Evolutionary conservation across 768 basidiomycete species (phyloP).

Genomic region (Boletus bicolor): DNA sequence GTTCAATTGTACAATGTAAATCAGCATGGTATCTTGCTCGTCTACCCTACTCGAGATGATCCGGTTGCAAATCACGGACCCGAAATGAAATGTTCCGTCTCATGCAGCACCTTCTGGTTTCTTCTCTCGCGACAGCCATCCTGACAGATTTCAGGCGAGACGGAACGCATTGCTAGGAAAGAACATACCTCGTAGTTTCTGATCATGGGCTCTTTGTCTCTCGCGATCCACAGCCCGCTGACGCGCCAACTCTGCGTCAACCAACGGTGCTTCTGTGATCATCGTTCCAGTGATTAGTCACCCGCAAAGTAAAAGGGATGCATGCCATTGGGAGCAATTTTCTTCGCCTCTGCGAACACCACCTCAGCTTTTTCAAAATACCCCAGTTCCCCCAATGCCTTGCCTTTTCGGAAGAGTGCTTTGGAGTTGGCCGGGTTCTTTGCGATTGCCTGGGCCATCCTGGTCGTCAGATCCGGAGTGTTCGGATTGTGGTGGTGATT

Average conservation of each 20-base stretch:
- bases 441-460: slow-evolving; percentile 53
- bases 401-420: slow-evolving; percentile 77
- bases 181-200: slow-evolving; percentile 68
- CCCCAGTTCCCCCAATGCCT: slow-evolving; percentile 73
- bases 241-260: slow-evolving; percentile 62
- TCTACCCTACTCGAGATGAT: not conserved
- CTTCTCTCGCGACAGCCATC: slow-evolving; percentile 34
- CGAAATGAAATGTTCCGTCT: not conserved
- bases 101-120: slow-evolving; percentile 14
- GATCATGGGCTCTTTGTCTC: slow-evolving; percentile 58
- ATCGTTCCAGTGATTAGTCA: not conserved
- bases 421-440: slow-evolving; percentile 78
- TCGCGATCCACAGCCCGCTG: slow-evolving; percentile 63
- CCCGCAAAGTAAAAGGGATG: not conserved
- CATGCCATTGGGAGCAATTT: slow-evolving; percentile 59
- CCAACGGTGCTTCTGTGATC: slow-evolving; percentile 49
- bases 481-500: not conserved
- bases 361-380: slow-evolving; percentile 71
- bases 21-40: slow-evolving; percentile 19
- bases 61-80: not conserved
- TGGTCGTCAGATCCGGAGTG: not conserved
- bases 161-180: not conserved
- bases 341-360: slow-evolving; percentile 61
- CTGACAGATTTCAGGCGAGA: slow-evolving; percentile 16
- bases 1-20: slow-evolving; percentile 3